Conservation (phyloP, 2,329 filamentous ascomycete species). For the Claviceps sp. region DNA sequence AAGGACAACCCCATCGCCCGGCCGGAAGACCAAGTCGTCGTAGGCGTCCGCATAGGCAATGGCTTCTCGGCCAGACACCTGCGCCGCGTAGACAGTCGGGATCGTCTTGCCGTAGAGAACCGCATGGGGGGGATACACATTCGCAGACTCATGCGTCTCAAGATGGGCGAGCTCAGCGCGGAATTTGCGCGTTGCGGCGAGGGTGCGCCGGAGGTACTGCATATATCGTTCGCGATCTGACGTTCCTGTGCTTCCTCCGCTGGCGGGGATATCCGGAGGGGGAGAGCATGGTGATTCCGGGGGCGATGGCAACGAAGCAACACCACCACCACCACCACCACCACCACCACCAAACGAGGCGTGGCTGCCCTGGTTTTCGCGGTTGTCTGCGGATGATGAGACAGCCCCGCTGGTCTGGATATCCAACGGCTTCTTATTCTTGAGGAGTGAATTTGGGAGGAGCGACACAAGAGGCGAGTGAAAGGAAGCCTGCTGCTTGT, state of each 20-base stretch:
- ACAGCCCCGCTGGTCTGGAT: neutral
- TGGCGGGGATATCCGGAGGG: neutral
- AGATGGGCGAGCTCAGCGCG: conserved; percentile 58
- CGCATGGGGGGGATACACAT: conserved; percentile 68
- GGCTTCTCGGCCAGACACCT: conserved; percentile 56
- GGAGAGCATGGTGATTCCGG: conserved; percentile 8
- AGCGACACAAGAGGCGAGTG: conserved; percentile 34
- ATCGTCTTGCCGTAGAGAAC: conserved; percentile 79
- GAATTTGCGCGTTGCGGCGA: conserved; percentile 59
- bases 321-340: neutral
- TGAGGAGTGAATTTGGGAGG: conserved; percentile 27
- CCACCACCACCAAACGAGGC: too few species aligned
- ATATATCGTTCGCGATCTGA: conserved; percentile 23
- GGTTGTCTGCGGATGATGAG: conserved; percentile 6
- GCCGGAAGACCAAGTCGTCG: conserved; percentile 74
- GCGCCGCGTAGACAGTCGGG: conserved; percentile 72
- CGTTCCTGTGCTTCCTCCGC: conserved; percentile 2
- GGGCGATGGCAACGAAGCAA: conserved; percentile 12
- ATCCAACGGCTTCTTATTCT: conserved; percentile 1
- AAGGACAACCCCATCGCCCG: conserved; percentile 80
- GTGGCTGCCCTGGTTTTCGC: too few species aligned
- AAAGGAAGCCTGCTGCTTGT: conserved; percentile 13
- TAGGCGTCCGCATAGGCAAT: conserved; percentile 70
- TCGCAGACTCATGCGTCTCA: conserved; percentile 44
- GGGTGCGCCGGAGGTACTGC: conserved; percentile 60